These are phyloP conservation scores for Cenchrus purpureus DNA, from an alignment of 176 grass and related monocot species.

Conservation along the genomic window DNA sequence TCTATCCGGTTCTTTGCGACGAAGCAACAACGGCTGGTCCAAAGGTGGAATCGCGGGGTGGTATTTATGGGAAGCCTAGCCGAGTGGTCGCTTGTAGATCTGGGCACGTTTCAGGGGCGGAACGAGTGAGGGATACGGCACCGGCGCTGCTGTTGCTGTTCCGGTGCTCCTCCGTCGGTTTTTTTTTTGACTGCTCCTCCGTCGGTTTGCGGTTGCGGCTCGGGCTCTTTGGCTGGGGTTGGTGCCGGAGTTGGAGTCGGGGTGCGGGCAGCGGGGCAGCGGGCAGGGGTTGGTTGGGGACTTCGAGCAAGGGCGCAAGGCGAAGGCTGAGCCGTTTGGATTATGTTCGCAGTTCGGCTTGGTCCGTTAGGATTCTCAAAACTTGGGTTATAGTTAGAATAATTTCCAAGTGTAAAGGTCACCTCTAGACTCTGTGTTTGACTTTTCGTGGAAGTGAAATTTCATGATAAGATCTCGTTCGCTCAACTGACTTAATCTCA, in stretches of 20 bases:
- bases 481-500: no score
- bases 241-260: slow-evolving; percentile 5
- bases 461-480: no score
- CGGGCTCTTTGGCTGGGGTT: neutral
- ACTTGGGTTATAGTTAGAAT: no score
- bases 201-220: neutral
- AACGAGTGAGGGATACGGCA: slow-evolving; percentile 44
- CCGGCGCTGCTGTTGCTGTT: neutral
- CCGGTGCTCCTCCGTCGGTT: neutral
- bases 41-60: neutral
- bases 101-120: slow-evolving; percentile 14
- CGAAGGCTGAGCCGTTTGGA: no score
- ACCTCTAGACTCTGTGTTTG: no score
- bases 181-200: no score
- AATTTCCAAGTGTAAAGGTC: no score
- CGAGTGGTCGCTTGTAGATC: slow-evolving; percentile 41
- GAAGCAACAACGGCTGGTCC: slow-evolving; percentile 1
- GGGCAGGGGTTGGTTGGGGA: neutral
- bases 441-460: no score
- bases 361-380: no score
- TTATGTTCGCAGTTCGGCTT: no score
- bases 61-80: neutral
- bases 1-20: neutral
- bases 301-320: neutral
- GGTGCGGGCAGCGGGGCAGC: neutral